Evolutionary conservation across 2,329 filamentous ascomycete species (phyloP).

Genomic region (Sporothrix globosa): DNA sequence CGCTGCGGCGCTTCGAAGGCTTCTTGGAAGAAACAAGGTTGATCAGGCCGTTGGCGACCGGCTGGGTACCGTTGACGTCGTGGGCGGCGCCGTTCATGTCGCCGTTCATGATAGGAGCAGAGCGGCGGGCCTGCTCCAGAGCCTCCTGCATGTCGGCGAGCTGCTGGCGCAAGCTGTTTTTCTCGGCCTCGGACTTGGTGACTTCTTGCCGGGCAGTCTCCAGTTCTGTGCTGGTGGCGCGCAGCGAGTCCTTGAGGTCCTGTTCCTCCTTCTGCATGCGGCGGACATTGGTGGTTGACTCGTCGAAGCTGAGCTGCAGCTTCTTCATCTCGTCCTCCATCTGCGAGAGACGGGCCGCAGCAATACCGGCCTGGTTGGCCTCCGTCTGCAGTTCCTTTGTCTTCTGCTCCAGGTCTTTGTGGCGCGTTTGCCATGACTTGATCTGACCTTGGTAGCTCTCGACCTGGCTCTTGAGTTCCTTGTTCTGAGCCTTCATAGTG

Average conservation of each 20-base stretch:
- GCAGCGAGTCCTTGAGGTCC: slow-evolving; percentile 78
- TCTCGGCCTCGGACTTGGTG: slow-evolving; percentile 80
- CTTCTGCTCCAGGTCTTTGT: slow-evolving; percentile 84
- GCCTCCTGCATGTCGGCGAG: slow-evolving; percentile 89
- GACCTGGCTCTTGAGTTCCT: slow-evolving; percentile 80
- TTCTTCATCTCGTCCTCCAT: slow-evolving; percentile 97
- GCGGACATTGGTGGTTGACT: slow-evolving; percentile 88
- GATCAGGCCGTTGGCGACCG: slow-evolving; percentile 76
- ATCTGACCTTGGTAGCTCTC: slow-evolving; percentile 96
- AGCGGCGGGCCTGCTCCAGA: slow-evolving; percentile 81
- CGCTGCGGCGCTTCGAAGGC: slow-evolving; percentile 83
- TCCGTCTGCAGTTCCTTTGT: slow-evolving; percentile 94
- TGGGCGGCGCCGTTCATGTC: slow-evolving; percentile 48
- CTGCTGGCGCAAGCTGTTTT: slow-evolving; percentile 81
- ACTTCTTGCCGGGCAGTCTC: slow-evolving; percentile 76
- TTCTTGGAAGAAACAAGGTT: slow-evolving; percentile 97
- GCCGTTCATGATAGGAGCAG: slow-evolving; percentile 70
- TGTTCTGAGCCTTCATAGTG: slow-evolving; percentile 93
- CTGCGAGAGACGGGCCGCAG: slow-evolving; percentile 82
- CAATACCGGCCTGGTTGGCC: slow-evolving; percentile 96
- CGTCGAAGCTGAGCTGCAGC: slow-evolving; percentile 84
- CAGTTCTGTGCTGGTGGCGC: slow-evolving; percentile 76
- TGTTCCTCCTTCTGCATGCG: slow-evolving; percentile 93
- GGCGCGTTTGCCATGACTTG: slow-evolving; percentile 91
- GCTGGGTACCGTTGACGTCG: slow-evolving; percentile 44